Evolutionary conservation across 805 yeast species (phyloP), one percentile per base, ranked within the genome.

Genomic region (Ogataea neopini): DNA sequence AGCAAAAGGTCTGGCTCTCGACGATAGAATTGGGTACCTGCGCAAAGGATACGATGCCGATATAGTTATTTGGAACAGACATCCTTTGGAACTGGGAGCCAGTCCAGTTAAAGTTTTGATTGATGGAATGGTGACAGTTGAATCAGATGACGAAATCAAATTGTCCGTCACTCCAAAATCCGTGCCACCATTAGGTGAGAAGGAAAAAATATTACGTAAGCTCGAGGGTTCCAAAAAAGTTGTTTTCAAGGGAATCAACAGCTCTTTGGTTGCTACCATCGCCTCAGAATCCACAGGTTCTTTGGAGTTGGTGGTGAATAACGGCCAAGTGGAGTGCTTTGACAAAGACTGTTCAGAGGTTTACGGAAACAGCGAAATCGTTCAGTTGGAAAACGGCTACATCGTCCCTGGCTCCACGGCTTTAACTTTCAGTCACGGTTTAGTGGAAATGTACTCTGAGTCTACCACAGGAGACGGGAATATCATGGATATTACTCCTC

Each of bases 31-130:
- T 18, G 34, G 34, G 8, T n/a, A n/a, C 8, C 8, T 30, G 34
- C 34, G 34, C 17, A 30, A n/a, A 13, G 34, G 34, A 6, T 30
- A n/a, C 34, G 34, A 30, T n/a, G 34, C 34, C n/a, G 34, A 30
- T 15, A 30, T 30, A 3, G 34, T 30, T 9, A 30, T 30, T 14
- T 30, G 34, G 34, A 30, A 30, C 34, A 30, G 34, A 30, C 34
- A 30, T 30, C 34, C 34, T 11, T 13, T 30, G 34, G 34, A n/a
- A 18, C 17, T 30, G 9, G 34, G 34, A 6, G 34, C 34, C 17
- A 30, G 34, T 30, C 34, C 34, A 7, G 34, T 30, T 6, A 30
- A n/a, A 4, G 34, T 30, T n/a, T 30, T 30, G 4, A n/a, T 30
- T 3, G 34, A 30, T 18, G 34, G 34, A 9, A 9, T 11, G 15